phyloP scores from a whole-genome alignment of 139 green algal species.

The Pleodorina starrii region DNA sequence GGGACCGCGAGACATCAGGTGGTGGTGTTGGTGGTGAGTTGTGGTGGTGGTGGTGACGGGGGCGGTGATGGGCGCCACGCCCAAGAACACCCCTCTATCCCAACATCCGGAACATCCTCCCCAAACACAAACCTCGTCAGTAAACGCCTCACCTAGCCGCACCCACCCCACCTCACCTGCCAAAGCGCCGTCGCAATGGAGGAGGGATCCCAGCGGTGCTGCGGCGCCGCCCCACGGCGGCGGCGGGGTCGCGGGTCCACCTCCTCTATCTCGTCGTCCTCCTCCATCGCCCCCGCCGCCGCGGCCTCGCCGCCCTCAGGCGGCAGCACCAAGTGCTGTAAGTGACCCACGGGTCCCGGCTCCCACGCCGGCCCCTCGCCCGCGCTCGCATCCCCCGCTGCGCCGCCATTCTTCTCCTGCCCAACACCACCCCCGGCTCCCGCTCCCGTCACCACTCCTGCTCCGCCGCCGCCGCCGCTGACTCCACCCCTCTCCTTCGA shows the following conservation, averaged over 20 bases:
- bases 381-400: background rate
- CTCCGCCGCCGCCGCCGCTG: background rate
- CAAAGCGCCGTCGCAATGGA: conserved; percentile 6
- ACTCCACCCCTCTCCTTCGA: background rate
- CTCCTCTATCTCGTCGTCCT: too few relatives aligned
- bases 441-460: background rate
- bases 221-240: too few relatives aligned
- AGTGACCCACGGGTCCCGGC: conserved; percentile 21
- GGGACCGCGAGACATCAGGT: too few relatives aligned
- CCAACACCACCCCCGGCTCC: too few relatives aligned
- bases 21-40: too few relatives aligned
- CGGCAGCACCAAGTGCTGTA: conserved; percentile 41
- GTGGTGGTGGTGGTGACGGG: too few relatives aligned
- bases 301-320: too few relatives aligned
- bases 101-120: too few relatives aligned
- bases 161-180: conserved; percentile 34
- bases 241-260: background rate
- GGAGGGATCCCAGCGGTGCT: conserved; percentile 24
- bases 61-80: too few relatives aligned
- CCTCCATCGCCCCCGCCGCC: background rate
- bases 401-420: background rate
- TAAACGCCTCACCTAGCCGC: too few relatives aligned
- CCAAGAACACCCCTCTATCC: too few relatives aligned
- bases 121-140: too few relatives aligned
- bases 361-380: background rate